A percentile compares a stretch with the other conserved stretches of the same genome.
phyloP scores from a whole-genome alignment of 2,329 filamentous ascomycete genomes.

The Nemania sp. region DNA sequence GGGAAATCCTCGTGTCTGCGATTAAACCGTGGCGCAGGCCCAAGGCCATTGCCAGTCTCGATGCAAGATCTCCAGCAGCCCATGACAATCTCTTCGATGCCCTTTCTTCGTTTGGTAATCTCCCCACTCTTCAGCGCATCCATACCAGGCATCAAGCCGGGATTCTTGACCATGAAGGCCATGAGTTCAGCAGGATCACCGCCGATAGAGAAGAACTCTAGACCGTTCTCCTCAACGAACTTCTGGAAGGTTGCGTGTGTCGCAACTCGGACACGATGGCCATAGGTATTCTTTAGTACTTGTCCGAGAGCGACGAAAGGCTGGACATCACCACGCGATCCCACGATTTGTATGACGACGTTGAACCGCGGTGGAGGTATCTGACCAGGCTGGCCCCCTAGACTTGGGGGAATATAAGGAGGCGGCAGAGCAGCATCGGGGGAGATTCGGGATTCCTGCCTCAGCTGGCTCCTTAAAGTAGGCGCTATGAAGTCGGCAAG shows the following conservation, averaged over 20 bases:
- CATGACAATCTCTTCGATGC: conserved; percentile 75
- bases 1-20: conserved; percentile 42
- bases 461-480: conserved; percentile 68
- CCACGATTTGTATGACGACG: conserved; percentile 67
- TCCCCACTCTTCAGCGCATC: conserved; percentile 75
- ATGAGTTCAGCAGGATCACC: conserved; percentile 65
- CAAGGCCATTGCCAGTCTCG: conserved; percentile 72
- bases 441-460: conserved; percentile 57
- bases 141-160: conserved; percentile 78
- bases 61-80: conserved; percentile 82
- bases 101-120: conserved; percentile 73
- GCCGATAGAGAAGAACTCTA: conserved; percentile 70
- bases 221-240: conserved; percentile 63
- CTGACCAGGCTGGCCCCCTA: conserved; percentile 71
- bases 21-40: conserved; percentile 58
- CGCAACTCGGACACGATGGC: conserved; percentile 68
- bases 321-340: conserved; percentile 66
- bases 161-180: conserved; percentile 80
- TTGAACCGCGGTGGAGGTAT: conserved; percentile 57
- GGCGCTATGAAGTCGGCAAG: conserved; percentile 76
- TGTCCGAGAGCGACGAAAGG: conserved; percentile 69
- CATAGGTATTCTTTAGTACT: conserved; percentile 59
- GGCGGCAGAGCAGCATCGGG: conserved; percentile 65
- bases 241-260: conserved; percentile 66
- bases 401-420: conserved; percentile 77